Base-by-base conservation (phyloP, 2,329 filamentous ascomycete species). In the Sphaerulina vaccinii region DNA sequence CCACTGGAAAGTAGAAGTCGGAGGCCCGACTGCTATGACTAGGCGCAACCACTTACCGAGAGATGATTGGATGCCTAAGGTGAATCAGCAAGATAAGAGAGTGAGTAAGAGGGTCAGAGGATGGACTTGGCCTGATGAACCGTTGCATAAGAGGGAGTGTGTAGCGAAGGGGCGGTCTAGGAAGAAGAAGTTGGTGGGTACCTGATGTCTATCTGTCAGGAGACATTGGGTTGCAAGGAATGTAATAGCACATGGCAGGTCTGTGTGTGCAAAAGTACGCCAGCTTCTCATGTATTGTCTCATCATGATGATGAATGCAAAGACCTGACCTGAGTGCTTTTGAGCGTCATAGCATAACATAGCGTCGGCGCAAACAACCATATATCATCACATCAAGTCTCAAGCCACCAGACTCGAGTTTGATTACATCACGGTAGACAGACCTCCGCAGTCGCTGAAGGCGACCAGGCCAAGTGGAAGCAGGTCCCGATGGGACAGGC, bases 71-170 rank as follows among this genome's bases (percentile, higher is more conserved):
- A 89, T 91, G 72, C 86, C 87, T 8, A 83, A 81, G 65, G 83
- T 82, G 44, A 87, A 84, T 74, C 76, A 82, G 61, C 85, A 79
- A 24, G 86, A 87, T 80, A 93, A 88, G 83, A 75, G 82, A 52
- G 85, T 87, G 71, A 84, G 86, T 16, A 90, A 90, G 80, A 73
- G 86, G 18, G 77, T 81, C 2, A 73, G 87, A 23, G 87, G 87
- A 0, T 91, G 87, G 87, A 80, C 89, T 1, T 79, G 83, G 72
- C 87, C 87, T 1, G 86, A 90, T 63, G 87, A 90, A 63, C 76
- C 83, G 2, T 75, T 90, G 9, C 83, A 84, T 7, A 77, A 86
- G 63, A 84, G 87, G 71, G 87, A 91, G 73, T 75, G 86, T 46
- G 85, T 84, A 4, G 84, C 47, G 49, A 54, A 74, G 75, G 83